Evolutionary conservation across 345 rosid genomes (phyloP).

Genomic region (Trapa incisa): DNA sequence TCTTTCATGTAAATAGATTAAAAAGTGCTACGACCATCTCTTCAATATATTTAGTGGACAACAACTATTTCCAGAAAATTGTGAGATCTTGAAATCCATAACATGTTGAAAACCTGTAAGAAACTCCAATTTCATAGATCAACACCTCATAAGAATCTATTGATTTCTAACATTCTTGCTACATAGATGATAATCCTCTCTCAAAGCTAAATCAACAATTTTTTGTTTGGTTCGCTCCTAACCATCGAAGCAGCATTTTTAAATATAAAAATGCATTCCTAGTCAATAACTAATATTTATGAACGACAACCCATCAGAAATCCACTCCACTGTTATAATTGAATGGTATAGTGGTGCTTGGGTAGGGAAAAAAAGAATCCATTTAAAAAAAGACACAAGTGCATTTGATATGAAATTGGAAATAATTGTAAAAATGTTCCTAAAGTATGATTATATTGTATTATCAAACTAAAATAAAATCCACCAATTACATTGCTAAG

Average conservation of each 20-base stretch:
- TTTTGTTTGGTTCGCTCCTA: background rate
- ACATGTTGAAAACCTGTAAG: background rate
- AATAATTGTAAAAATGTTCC: background rate
- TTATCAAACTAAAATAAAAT: background rate
- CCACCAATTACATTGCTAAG: background rate
- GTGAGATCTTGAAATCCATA: background rate
- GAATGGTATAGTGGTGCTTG: no score
- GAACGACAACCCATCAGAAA: no score
- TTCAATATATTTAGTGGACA: background rate
- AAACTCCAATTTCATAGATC: no score
- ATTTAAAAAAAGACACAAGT: background rate
- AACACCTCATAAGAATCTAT: no score
- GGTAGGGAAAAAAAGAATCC: background rate
- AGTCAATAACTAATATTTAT: background rate
- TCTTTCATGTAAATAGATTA: conserved; percentile 1
- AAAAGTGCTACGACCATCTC: background rate
- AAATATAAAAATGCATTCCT: background rate
- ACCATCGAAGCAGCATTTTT: background rate
- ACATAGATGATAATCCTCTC: background rate
- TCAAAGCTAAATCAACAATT: background rate
- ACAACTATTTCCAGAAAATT: background rate
- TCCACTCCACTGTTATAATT: background rate
- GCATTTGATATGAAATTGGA: background rate
- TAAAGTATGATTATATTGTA: background rate
- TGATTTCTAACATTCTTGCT: no score